Evolutionary conservation across 2,329 filamentous ascomycete genomes (phyloP).

Genomic region (Ceratocystiopsis minuta): DNA sequence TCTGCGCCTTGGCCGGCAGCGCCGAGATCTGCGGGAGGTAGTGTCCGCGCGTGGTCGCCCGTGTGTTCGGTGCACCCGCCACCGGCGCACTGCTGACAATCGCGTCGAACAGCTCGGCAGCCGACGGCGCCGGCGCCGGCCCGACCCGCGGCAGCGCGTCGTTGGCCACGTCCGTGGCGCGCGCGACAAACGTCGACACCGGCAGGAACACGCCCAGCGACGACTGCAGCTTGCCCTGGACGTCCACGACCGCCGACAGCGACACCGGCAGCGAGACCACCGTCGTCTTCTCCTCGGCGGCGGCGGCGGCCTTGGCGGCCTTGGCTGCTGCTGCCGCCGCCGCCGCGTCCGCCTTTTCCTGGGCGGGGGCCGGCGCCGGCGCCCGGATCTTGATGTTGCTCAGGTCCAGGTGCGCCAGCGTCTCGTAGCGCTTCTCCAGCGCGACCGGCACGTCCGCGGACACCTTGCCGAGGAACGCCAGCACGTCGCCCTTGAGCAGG

Average conservation of each 20-base stretch:
- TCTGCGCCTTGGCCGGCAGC: conserved; percentile 25
- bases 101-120: conserved; percentile 77
- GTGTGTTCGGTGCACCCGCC: conserved; percentile 8
- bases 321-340: conserved; percentile 22
- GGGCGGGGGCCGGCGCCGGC: conserved; percentile 12
- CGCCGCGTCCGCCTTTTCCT: conserved; percentile 12
- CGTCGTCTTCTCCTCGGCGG: conserved; percentile 15
- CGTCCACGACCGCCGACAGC: conserved; percentile 57
- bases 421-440: conserved; percentile 52
- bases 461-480: conserved; percentile 74
- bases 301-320: conserved; percentile 10
- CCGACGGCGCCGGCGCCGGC: conserved; percentile 42
- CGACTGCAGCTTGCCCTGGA: conserved; percentile 63
- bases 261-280: conserved; percentile 60
- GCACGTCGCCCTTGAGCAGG: conserved; percentile 84
- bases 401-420: conserved; percentile 72
- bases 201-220: conserved; percentile 67
- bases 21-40: conserved; percentile 56
- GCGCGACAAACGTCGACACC: conserved; percentile 69
- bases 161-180: conserved; percentile 76
- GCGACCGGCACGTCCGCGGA: conserved; percentile 51
- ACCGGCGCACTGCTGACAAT: conserved; percentile 42
- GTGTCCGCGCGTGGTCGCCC: conserved; percentile 36
- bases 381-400: conserved; percentile 75
- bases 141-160: conserved; percentile 56